Conservation (phyloP, 805 yeast genomes). For the Blastobotrys attinorum region DNA sequence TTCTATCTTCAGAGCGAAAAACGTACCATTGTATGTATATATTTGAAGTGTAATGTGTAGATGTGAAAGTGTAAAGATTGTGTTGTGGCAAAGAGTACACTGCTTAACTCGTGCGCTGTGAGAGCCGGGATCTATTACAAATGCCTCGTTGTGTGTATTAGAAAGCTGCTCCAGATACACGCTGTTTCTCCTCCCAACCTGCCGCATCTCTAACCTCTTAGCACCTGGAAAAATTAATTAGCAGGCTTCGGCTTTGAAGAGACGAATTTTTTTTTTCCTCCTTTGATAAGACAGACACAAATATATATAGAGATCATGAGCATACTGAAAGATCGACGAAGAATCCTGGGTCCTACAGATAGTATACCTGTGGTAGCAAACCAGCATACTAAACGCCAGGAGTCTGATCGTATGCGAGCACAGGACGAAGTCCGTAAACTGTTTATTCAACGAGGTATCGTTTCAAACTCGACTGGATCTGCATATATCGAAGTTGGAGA, state of each 20-base stretch:
- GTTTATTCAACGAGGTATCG: constrained; percentile 55
- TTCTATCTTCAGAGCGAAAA: background rate
- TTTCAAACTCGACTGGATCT: constrained; percentile 74
- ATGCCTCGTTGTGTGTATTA: too few species aligned
- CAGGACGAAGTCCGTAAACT: constrained; percentile 32
- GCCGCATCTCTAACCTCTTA: too few species aligned
- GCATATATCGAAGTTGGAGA: constrained; percentile 65
- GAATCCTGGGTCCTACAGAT: constrained; percentile 75
- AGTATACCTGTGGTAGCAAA: constrained; percentile 37
- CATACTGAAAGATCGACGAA: constrained; percentile 58
- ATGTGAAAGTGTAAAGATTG: too few species aligned
- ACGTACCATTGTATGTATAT: background rate
- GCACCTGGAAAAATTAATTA: too few species aligned
- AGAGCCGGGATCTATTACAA: too few species aligned
- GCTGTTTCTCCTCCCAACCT: too few species aligned
- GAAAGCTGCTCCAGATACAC: too few species aligned
- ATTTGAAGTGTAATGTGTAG: background rate
- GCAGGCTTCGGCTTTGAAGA: too few species aligned
- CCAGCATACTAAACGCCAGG: background rate
- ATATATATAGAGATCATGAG: constrained; percentile 12
- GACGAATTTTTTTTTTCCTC: too few species aligned
- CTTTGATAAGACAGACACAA: constrained; percentile 1
- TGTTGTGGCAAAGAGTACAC: too few species aligned
- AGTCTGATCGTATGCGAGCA: constrained; percentile 9
- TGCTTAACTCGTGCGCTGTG: too few species aligned